phyloP scores from a whole-genome alignment of 2,329 filamentous ascomycete genomes.

The Paecilomyces sp. region DNA sequence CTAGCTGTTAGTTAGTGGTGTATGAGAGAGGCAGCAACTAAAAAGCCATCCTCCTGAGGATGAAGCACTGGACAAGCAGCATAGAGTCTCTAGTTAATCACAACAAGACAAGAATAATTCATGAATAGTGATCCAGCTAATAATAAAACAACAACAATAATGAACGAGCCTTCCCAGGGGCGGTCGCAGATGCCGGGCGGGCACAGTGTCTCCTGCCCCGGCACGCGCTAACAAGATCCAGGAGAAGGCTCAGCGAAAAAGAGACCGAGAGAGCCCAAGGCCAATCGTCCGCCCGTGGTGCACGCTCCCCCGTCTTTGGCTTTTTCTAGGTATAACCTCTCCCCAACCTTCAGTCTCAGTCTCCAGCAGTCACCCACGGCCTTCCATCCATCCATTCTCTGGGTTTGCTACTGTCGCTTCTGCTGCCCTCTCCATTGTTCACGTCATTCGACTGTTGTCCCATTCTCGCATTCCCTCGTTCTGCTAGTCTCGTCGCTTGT shows the following conservation, averaged over 20 bases:
- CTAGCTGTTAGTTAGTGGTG: neutral
- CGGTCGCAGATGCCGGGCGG: conserved; percentile 8
- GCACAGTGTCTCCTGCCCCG: conserved; percentile 6
- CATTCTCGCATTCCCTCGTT: neutral
- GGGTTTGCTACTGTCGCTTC: neutral
- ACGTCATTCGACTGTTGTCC: neutral
- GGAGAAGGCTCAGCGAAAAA: conserved; percentile 1
- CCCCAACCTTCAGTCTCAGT: neutral
- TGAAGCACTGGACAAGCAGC: neutral
- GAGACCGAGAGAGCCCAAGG: neutral
- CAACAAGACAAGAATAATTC: no score
- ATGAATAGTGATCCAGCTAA: no score
- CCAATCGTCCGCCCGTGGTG: neutral
- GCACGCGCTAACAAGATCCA: conserved; percentile 4
- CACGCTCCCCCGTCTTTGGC: neutral
- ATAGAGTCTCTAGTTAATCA: neutral
- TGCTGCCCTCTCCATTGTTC: neutral
- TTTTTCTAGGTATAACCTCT: neutral
- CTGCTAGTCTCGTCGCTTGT: neutral
- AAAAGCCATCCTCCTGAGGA: neutral
- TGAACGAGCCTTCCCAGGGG: conserved; percentile 13
- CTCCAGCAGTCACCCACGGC: neutral
- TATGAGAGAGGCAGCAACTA: neutral
- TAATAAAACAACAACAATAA: no score
- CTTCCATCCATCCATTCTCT: neutral